These are phyloP conservation scores for Fraxinus angustifolia DNA, from an alignment of 305 asterid species.

Conservation along the genomic window DNA sequence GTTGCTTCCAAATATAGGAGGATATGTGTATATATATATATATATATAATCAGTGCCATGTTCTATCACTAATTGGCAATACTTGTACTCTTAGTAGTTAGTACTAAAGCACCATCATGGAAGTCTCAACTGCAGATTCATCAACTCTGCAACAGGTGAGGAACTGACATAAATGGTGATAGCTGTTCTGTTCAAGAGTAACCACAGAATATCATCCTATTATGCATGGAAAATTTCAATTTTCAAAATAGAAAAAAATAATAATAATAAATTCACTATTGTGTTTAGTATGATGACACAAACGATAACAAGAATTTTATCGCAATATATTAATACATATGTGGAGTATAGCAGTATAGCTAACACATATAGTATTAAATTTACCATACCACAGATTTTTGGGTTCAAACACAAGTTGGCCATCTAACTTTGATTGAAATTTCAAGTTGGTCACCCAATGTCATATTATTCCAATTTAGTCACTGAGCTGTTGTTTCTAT, in stretches of 20 bases:
- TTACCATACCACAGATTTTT: background rate
- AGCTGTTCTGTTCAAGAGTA: background rate
- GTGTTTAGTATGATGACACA: background rate
- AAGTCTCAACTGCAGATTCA: background rate
- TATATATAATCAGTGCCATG: background rate
- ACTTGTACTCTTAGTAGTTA: background rate
- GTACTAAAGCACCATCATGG: background rate
- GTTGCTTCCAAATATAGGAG: background rate
- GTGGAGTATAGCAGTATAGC: background rate
- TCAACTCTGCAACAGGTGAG: background rate
- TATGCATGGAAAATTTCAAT: background rate
- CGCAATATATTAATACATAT: background rate
- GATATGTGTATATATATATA: background rate
- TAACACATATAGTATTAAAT: background rate
- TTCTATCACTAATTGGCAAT: background rate
- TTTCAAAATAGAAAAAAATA: background rate
- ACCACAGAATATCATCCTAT: background rate
- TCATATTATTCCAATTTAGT: background rate
- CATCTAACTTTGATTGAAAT: background rate
- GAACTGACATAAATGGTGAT: background rate
- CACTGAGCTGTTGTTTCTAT: background rate
- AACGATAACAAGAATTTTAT: background rate
- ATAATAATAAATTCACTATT: background rate
- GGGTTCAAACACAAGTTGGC: background rate
- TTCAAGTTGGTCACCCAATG: background rate